Conservation (phyloP, 106 monocot genomes). For the Agapanthus africanus region DNA sequence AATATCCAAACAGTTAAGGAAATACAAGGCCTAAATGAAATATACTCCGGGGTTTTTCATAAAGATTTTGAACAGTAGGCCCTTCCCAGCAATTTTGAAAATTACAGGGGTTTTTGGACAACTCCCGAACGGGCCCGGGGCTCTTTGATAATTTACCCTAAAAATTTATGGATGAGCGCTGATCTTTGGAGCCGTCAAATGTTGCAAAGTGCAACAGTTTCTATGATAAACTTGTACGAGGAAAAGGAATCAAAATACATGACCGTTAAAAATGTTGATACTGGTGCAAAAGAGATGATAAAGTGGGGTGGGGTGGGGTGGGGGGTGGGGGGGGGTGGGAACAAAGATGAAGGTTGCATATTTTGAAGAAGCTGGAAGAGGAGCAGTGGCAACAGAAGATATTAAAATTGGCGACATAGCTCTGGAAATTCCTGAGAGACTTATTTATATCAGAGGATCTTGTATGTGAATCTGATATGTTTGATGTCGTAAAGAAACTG, state of each 20-base stretch:
- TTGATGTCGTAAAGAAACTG: conserved; percentile 50
- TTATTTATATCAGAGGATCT: conserved; percentile 81
- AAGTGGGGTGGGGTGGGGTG: conserved; percentile 65
- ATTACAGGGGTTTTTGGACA: too few relatives aligned
- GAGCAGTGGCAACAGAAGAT: conserved; percentile 72
- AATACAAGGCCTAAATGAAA: too few relatives aligned
- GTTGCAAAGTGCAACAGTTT: conserved; percentile 25
- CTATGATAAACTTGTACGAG: conserved; percentile 30
- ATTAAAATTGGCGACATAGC: conserved; percentile 60
- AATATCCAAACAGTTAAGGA: too few relatives aligned
- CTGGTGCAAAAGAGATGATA: conserved; percentile 45
- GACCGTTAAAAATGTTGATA: conserved; percentile 14
- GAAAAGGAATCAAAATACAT: conserved; percentile 13
- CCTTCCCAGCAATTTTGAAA: too few relatives aligned
- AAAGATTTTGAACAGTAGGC: too few relatives aligned
- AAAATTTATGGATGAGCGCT: too few relatives aligned
- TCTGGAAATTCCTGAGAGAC: conserved; percentile 76
- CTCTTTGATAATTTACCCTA: too few relatives aligned
- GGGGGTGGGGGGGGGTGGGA: conserved; percentile 47
- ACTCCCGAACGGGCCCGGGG: too few relatives aligned
- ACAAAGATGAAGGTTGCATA: conserved; percentile 61
- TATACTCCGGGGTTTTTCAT: too few relatives aligned
- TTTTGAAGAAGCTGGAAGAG: conserved; percentile 88
- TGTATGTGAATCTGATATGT: conserved; percentile 64
- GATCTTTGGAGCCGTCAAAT: too few relatives aligned